These are phyloP conservation scores for Sonneratia alba DNA, from an alignment of 345 rosid species.

Conservation along the genomic window DNA sequence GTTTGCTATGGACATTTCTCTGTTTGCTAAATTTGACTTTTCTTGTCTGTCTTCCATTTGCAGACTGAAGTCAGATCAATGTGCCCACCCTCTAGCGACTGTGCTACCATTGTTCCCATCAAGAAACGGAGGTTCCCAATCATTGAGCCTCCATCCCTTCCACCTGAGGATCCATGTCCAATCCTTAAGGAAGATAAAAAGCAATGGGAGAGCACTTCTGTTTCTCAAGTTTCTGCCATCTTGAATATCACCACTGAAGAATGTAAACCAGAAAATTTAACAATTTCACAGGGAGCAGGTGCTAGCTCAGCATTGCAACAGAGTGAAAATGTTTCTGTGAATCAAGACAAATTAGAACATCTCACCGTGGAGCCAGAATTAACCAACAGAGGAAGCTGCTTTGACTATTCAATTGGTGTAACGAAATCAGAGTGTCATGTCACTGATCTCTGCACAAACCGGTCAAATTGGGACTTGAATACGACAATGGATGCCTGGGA, in stretches of 20 bases:
- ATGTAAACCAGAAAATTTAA: constrained; percentile 13
- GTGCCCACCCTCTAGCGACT: constrained; percentile 38
- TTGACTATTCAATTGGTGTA: constrained; percentile 14
- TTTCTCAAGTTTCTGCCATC: constrained; percentile 20
- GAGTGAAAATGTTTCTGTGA: constrained; percentile 16
- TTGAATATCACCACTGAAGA: constrained; percentile 8
- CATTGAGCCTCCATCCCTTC: constrained; percentile 34
- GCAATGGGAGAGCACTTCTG: constrained; percentile 15
- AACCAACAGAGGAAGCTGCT: constrained; percentile 28
- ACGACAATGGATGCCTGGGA: constrained; percentile 85
- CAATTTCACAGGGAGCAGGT: constrained; percentile 11
- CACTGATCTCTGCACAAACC: constrained; percentile 18
- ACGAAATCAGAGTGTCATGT: constrained; percentile 14
- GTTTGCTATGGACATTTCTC: constrained; percentile 6
- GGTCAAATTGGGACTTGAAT: constrained; percentile 85
- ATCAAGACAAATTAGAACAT: constrained; percentile 20
- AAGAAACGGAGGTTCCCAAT: constrained; percentile 71
- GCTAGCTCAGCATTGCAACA: constrained; percentile 15
- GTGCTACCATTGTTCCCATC: constrained; percentile 62
- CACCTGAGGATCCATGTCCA: constrained; percentile 24
- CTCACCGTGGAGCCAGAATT: constrained; percentile 41
- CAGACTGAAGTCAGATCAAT: constrained; percentile 42
- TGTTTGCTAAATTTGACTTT: background rate
- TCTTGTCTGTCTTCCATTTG: constrained; percentile 18
- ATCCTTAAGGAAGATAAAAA: constrained; percentile 5